phyloP scores from a whole-genome alignment of 768 basidiomycete species.

The Amanita phalloides region DNA sequence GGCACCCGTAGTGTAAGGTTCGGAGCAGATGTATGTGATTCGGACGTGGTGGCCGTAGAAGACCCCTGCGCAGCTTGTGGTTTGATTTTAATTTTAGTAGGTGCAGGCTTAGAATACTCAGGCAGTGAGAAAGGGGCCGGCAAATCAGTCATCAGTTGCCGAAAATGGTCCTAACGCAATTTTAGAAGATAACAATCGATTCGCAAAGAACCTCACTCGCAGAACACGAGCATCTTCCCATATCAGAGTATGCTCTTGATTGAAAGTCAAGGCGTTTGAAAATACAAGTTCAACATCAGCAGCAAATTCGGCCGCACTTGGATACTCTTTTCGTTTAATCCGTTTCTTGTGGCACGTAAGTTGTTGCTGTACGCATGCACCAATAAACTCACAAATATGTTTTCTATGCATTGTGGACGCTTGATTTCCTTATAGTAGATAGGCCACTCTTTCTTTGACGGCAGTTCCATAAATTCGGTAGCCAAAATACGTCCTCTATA shows the following conservation, averaged over 20 bases:
- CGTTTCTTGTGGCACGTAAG: constrained; percentile 46
- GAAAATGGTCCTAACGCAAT: constrained; percentile 52
- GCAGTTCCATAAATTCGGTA: constrained; percentile 76
- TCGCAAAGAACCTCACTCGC: constrained; percentile 32
- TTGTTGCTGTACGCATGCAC: constrained; percentile 1
- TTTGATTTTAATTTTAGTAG: constrained; percentile 65
- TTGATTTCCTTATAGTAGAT: constrained; percentile 74
- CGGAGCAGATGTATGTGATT: constrained; percentile 12
- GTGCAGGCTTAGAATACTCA: constrained; percentile 44
- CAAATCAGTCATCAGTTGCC: constrained; percentile 67
- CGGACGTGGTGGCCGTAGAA: constrained; percentile 13
- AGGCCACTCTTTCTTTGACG: constrained; percentile 69
- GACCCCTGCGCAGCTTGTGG: constrained; percentile 29
- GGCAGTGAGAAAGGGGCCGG: constrained; percentile 56
- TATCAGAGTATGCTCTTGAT: constrained; percentile 74
- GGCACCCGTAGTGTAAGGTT: constrained; percentile 20
- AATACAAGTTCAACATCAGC: constrained; percentile 87
- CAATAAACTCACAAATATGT: constrained; percentile 50
- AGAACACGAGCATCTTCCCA: constrained; percentile 71
- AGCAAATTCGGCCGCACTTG: constrained; percentile 56
- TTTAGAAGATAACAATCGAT: constrained; percentile 5
- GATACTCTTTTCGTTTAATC: constrained; percentile 73
- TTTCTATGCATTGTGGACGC: constrained; percentile 68
- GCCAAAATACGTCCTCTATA: constrained; percentile 57
- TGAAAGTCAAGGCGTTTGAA: constrained; percentile 81